A percentile compares a stretch with the other conserved stretches of the same genome.
phyloP scores from a whole-genome alignment of 768 basidiomycete species.

The Kwoniella mangroviensis region DNA sequence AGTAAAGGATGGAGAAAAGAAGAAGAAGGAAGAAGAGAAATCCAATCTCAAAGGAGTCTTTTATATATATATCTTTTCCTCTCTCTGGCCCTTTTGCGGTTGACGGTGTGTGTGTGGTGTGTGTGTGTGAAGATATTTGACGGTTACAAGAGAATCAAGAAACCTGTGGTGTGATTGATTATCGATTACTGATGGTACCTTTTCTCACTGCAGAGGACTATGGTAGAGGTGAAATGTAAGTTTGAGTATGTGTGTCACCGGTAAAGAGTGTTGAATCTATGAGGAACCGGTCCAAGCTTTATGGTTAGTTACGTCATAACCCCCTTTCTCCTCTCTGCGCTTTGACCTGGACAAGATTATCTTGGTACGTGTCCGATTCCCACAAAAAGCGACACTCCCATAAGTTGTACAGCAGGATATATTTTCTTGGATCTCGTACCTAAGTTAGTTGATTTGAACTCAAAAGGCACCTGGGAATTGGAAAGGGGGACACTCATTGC shows the following conservation, averaged over 20 bases:
- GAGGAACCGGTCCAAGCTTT: conserved; percentile 1
- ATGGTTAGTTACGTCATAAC: conserved; percentile 13
- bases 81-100: not conserved
- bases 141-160: not conserved
- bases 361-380: not conserved
- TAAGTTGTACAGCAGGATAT: no score
- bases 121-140: not conserved
- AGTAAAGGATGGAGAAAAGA: conserved; percentile 11
- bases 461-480: no score
- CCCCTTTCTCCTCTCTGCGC: conserved; percentile 9
- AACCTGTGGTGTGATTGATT: conserved; percentile 3
- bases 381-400: not conserved
- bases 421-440: no score
- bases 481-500: no score
- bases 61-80: conserved; percentile 9
- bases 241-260: conserved; percentile 2
- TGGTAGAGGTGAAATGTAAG: not conserved
- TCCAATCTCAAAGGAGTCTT: no score
- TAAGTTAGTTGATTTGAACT: no score
- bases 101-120: conserved; percentile 1
- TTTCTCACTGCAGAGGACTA: not conserved
- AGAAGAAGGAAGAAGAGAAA: conserved; percentile 8
- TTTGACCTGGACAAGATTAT: conserved; percentile 6
- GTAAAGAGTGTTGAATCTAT: not conserved
- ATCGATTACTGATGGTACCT: not conserved